phyloP scores from a whole-genome alignment of 768 basidiomycete genomes.

The Roridomyces roridus region DNA sequence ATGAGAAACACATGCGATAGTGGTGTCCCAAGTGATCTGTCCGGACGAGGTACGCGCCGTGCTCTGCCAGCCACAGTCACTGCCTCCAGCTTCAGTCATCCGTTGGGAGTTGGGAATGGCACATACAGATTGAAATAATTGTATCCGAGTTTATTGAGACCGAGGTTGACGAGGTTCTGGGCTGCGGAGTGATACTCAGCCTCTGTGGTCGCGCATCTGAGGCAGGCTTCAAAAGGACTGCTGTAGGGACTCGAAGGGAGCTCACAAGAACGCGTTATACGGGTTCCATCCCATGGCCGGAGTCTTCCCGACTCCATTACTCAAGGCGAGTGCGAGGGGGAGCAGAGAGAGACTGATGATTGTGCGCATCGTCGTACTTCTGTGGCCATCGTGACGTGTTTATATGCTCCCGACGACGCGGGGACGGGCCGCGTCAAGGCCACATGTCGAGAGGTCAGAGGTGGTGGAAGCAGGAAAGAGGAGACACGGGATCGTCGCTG shows the following conservation, averaged over 20 bases:
- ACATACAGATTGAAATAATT: constrained; percentile 49
- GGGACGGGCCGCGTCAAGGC: background rate
- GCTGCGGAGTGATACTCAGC: constrained; percentile 47
- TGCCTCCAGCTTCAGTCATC: constrained; percentile 16
- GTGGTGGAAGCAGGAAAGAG: background rate
- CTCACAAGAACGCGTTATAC: constrained; percentile 51
- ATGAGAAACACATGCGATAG: constrained; percentile 27
- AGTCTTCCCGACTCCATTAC: constrained; percentile 48
- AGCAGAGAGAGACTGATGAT: constrained; percentile 28
- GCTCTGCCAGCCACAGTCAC: constrained; percentile 60
- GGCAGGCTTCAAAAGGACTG: background rate
- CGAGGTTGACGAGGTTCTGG: constrained; percentile 43
- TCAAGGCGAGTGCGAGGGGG: constrained; percentile 4
- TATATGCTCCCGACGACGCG: no score
- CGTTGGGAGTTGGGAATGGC: background rate
- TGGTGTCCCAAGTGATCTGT: constrained; percentile 50
- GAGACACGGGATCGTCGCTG: no score
- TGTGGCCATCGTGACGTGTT: background rate
- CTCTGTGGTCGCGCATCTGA: constrained; percentile 49
- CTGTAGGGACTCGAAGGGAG: background rate
- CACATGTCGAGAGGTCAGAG: background rate
- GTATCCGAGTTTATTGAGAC: constrained; percentile 45
- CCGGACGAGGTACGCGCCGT: constrained; percentile 45
- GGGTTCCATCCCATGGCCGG: constrained; percentile 58
- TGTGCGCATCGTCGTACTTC: background rate